Evolutionary conservation across 805 yeast genomes (phyloP), one percentile per base, ranked within the genome.

Genomic region (Allodekkera sacchari): DNA sequence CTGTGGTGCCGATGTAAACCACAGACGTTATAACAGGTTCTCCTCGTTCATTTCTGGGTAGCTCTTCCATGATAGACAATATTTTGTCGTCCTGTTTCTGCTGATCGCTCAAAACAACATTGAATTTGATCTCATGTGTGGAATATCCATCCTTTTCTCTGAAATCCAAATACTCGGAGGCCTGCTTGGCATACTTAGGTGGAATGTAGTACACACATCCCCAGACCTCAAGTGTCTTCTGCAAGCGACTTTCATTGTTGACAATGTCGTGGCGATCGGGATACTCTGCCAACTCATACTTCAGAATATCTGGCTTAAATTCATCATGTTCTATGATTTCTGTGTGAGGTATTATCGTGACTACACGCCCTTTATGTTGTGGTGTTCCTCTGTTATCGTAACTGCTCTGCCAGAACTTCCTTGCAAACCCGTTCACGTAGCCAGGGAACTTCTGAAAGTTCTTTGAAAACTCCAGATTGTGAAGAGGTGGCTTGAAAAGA

Each of bases 111-210:
- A 47, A 42, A 11, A 63, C 57, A 8, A 82, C 60, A 40, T 68
- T 66, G 48, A 85, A 83, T 5, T 73, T 74, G 3, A 85, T 77
- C 15, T 64, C 55, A 41, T 82, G 84, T 2, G 74, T 61, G 1
- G 84, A 64, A 53, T 88, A 88, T 0, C 96, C 97, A 48, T 85
- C 87, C 52, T 85, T 87, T 45, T 88, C 97, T 34, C 97, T 64
- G 10, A 73, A 66, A 44, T 88, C 94, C 30, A 88, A 63, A 43
- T 84, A 80, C 11, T 69, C 77, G 20, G 64, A 62, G 12, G 84
- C 92, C 35, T 69, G 68, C 5, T 54, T 52, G 0, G 79, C 87
- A 31, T 70, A 51, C 32, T 73, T 71, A 1, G 84, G 70, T 4
- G 77, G 77, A 6, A 88, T 79, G 44, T 80, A 78, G 55, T 84